A percentile compares a stretch with the other conserved stretches of the same genome.
Evolutionary conservation across 2,329 filamentous ascomycete species (phyloP).

Genomic region (Aspergillus chevalieri): DNA sequence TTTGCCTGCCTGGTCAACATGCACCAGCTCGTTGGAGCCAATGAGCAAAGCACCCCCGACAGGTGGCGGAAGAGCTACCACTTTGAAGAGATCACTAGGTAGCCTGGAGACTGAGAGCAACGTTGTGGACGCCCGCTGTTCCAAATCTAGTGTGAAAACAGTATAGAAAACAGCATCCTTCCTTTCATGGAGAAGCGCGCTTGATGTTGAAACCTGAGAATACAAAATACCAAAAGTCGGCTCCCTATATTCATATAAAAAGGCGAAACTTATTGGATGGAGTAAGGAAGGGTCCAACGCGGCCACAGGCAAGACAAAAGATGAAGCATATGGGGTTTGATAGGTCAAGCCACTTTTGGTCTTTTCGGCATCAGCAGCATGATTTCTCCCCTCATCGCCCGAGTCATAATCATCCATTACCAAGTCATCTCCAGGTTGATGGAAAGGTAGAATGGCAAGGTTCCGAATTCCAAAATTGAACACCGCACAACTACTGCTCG

Average conservation of each 20-base stretch:
- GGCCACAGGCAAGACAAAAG: conserved; percentile 87
- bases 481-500: conserved; percentile 85
- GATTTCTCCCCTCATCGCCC: conserved; percentile 64
- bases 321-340: conserved; percentile 72
- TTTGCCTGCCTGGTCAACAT: conserved; percentile 93
- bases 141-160: conserved; percentile 89
- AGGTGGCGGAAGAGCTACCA: conserved; percentile 75
- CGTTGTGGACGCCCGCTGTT: conserved; percentile 87
- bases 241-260: conserved; percentile 94
- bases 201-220: conserved; percentile 66
- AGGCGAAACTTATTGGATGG: conserved; percentile 84
- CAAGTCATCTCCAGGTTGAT: conserved; percentile 76
- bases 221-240: conserved; percentile 94
- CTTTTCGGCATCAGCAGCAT: conserved; percentile 22
- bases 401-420: conserved; percentile 89
- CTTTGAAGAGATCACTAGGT: conserved; percentile 77
- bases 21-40: conserved; percentile 84
- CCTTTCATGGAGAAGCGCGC: conserved; percentile 64
- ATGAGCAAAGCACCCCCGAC: conserved; percentile 84
- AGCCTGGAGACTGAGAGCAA: conserved; percentile 79
- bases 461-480: conserved; percentile 86
- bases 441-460: conserved; percentile 89
- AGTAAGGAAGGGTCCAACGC: conserved; percentile 80
- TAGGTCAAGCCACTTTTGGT: conserved; percentile 29
- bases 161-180: conserved; percentile 85